Evolutionary conservation across 1,284 basidiomycete species (phyloP).

Genomic region (Boletus sp.): DNA sequence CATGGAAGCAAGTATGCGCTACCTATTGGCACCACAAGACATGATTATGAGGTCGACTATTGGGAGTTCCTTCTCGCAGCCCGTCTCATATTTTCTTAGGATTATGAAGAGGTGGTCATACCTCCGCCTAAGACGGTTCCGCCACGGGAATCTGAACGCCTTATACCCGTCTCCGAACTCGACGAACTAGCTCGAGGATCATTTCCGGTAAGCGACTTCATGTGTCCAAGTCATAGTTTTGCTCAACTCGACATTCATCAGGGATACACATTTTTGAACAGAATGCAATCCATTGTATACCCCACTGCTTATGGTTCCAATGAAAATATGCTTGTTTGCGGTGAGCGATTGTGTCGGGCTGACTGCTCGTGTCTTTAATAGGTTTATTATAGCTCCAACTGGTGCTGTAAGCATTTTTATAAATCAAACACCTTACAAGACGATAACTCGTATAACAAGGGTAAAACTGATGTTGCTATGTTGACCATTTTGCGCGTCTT

Average conservation of each 20-base stretch:
- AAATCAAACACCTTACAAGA: constrained; percentile 1
- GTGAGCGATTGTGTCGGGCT: constrained; percentile 43
- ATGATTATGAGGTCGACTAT: constrained; percentile 55
- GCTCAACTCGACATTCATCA: constrained; percentile 32
- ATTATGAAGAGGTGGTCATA: constrained; percentile 82
- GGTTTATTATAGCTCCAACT: constrained; percentile 69
- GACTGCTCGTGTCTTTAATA: constrained; percentile 1
- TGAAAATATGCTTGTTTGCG: constrained; percentile 95
- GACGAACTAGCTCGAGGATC: constrained; percentile 81
- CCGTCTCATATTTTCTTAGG: constrained; percentile 33
- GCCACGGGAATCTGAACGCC: constrained; percentile 68
- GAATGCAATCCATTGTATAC: constrained; percentile 95
- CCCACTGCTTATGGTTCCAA: constrained; percentile 92
- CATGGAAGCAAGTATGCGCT: constrained; percentile 76
- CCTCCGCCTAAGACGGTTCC: constrained; percentile 85
- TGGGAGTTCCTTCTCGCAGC: background rate
- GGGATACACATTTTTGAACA: constrained; percentile 87
- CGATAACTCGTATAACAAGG: constrained; percentile 45
- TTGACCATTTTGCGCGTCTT: constrained; percentile 88
- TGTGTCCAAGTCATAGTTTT: background rate
- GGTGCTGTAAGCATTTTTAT: constrained; percentile 71
- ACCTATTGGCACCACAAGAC: constrained; percentile 78
- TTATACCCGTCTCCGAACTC: constrained; percentile 72
- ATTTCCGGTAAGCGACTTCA: constrained; percentile 66
- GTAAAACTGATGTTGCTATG: constrained; percentile 99